These are phyloP conservation scores for Aristolochia fimbriata DNA, from an alignment of 164 flowering plant genomes.

Conservation along the genomic window DNA sequence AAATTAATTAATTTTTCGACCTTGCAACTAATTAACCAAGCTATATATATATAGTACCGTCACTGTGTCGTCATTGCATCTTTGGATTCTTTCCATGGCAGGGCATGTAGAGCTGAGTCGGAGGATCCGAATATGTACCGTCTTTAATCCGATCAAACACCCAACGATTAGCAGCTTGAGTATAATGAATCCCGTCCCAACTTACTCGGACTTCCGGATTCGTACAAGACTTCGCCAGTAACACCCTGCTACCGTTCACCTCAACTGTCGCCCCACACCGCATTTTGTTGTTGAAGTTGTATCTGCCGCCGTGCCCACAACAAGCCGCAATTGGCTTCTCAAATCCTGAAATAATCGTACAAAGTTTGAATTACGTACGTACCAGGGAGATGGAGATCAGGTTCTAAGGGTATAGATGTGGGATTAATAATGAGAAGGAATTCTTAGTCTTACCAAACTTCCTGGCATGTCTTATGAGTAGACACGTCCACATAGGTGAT, in stretches of 20 bases:
- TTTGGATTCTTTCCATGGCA: constrained; percentile 14
- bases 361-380: no score
- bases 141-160: constrained; percentile 37
- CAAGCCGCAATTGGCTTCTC: constrained; percentile 43
- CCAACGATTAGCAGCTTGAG: constrained; percentile 74
- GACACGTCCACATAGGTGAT: constrained; percentile 46
- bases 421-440: constrained; percentile 36
- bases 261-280: constrained; percentile 46
- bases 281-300: constrained; percentile 38
- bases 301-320: constrained; percentile 81
- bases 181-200: constrained; percentile 86
- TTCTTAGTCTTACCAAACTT: constrained; percentile 25
- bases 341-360: constrained; percentile 67
- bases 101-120: constrained; percentile 30
- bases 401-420: no score
- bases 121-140: constrained; percentile 58
- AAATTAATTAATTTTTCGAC: no score
- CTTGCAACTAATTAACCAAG: no score
- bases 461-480: constrained; percentile 34
- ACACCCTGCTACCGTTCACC: constrained; percentile 34
- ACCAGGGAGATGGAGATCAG: no score
- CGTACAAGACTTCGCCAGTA: constrained; percentile 43
- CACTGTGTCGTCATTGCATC: no score
- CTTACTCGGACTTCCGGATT: constrained; percentile 39
- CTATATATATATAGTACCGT: no score